These are phyloP conservation scores for Wickerhamiella brachini DNA, from an alignment of 805 yeast species.

Conservation along the genomic window DNA sequence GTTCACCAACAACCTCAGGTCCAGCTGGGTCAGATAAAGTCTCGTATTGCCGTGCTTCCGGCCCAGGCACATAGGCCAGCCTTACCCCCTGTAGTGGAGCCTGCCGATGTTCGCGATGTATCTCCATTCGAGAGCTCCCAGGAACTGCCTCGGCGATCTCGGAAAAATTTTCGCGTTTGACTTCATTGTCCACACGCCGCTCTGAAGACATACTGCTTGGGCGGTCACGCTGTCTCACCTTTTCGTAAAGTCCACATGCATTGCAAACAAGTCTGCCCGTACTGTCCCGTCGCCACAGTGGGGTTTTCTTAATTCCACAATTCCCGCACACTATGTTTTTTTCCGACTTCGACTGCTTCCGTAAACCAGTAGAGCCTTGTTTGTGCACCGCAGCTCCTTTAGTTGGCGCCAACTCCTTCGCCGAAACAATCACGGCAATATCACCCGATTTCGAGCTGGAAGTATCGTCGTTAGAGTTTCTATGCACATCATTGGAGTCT, in stretches of 20 bases:
- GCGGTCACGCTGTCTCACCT: not conserved
- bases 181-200: not conserved
- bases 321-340: constrained; percentile 46
- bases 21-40: no score
- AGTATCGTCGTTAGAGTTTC: not conserved
- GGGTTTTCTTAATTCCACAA: constrained; percentile 85
- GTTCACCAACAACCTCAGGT: no score
- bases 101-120: no score
- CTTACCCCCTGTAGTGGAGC: no score
- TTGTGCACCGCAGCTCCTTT: not conserved
- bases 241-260: constrained; percentile 75
- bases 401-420: not conserved
- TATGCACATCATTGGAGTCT: not conserved
- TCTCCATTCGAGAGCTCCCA: no score
- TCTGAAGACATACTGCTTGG: not conserved
- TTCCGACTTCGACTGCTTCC: not conserved
- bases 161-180: not conserved
- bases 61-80: no score
- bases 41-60: no score
- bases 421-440: not conserved
- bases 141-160: not conserved
- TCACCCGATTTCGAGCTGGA: not conserved
- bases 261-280: constrained; percentile 87
- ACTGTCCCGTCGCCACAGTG: constrained; percentile 92
- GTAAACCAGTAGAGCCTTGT: not conserved